Evolutionary conservation across 1,139 yeast species (phyloP), one percentile per base, ranked within the genome.

Genomic region (Meyerozyma athensensis): DNA sequence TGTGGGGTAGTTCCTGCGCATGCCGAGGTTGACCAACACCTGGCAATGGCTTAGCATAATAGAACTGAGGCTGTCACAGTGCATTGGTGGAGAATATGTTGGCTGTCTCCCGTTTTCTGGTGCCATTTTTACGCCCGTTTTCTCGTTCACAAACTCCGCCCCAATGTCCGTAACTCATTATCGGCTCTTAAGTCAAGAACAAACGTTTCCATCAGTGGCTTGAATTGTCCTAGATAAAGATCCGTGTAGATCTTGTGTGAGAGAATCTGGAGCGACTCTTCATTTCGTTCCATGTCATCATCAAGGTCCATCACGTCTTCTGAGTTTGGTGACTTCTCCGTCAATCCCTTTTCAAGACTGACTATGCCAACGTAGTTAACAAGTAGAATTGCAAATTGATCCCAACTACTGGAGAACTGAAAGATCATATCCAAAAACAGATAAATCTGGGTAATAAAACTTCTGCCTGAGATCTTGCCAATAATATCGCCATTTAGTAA

Each of bases 361-460:
- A 47, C 44, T 9, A 50, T 36, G 28, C 46, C 39, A 16, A 58
- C 50, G 42, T 62, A 59, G 35, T 63, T 64, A 12, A 54, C 48
- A 5, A 66, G 47, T 30, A 62, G 48, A 20, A 53, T 50, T 38
- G 61, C 61, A 44, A 64, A 73, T 43, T 77, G 81, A 36, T 67
- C 68, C 37, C 71, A 61, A 13, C 76, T 58, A 36, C 65, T 58
- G 20, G 72, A 57, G 48, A 74, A 78, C 39, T 63, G 58, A 48
- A 65, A 68, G 2, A 73, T 54, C 0, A 59, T 52, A 36, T 66
- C 73, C 4, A 77, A 50, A 19, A 77, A 52, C 8, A 47, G 50
- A 47, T 72, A 74, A 19, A 78, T 58, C 44, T 75, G 81, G 26
- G 59, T 57, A 20, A 76, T 65, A 44, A 62, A 74, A 12, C 62